These are phyloP conservation scores for Verticillium dahliae DNA, from an alignment of 2,329 filamentous ascomycete genomes.

Conservation along the genomic window DNA sequence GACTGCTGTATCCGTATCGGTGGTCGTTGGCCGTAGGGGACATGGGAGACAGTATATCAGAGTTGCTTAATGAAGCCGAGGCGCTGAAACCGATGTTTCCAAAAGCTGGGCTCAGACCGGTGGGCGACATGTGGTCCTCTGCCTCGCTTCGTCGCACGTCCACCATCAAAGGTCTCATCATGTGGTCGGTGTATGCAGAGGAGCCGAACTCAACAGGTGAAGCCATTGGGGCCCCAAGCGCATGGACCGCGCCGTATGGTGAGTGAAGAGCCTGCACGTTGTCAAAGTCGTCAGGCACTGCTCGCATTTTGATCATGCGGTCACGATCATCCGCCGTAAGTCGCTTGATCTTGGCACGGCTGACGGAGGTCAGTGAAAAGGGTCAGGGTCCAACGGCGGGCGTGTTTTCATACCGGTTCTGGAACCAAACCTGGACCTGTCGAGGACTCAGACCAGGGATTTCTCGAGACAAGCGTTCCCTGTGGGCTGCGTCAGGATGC, in stretches of 20 bases:
- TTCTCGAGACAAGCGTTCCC: slow-evolving; percentile 79
- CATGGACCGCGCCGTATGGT: slow-evolving; percentile 56
- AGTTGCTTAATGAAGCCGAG: slow-evolving; percentile 38
- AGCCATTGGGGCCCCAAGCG: slow-evolving; percentile 38
- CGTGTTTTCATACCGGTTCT: slow-evolving; percentile 68
- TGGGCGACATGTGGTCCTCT: slow-evolving; percentile 61
- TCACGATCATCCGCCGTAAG: slow-evolving; percentile 64
- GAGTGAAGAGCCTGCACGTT: slow-evolving; percentile 64
- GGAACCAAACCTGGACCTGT: slow-evolving; percentile 97
- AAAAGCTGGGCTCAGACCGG: slow-evolving; percentile 61
- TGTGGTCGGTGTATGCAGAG: slow-evolving; percentile 49
- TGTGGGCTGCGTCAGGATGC: slow-evolving; percentile 85
- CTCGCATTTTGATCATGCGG: slow-evolving; percentile 65
- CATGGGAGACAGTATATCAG: slow-evolving; percentile 52
- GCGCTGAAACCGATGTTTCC: slow-evolving; percentile 60
- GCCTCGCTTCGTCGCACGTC: slow-evolving; percentile 59
- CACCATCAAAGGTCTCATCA: slow-evolving; percentile 62
- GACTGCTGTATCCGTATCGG: slow-evolving; percentile 45
- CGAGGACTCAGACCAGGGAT: slow-evolving; percentile 87
- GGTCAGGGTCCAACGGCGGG: neutral
- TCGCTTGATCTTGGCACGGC: slow-evolving; percentile 66
- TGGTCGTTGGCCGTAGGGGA: slow-evolving; percentile 45
- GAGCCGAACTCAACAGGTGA: slow-evolving; percentile 41
- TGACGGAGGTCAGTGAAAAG: slow-evolving; percentile 21
- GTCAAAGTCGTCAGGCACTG: slow-evolving; percentile 65